Percentiles rank a stretch among this genome's conserved stretches.
Conservation (phyloP, 192 early-diverging fungal species). For the Coemansia sp. region DNA sequence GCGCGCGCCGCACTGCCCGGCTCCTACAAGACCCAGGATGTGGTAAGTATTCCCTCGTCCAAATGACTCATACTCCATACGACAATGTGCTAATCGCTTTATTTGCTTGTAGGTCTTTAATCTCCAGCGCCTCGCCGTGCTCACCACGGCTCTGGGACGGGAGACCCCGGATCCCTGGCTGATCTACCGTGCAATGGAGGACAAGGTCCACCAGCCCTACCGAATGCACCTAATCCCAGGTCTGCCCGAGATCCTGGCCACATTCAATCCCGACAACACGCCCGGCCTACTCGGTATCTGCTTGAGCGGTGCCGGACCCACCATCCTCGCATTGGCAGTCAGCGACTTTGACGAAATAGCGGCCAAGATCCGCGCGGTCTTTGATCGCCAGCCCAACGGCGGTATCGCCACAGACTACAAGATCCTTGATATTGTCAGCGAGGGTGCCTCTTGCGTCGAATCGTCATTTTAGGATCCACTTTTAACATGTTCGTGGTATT, state of each 20-base stretch:
- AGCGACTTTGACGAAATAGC: constrained; percentile 88
- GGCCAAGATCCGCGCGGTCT: constrained; percentile 31
- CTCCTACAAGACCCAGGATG: constrained; percentile 75
- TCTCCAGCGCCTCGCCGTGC: constrained; percentile 90
- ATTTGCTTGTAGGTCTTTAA: constrained; percentile 63
- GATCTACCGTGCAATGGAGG: constrained; percentile 92
- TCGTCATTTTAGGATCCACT: background rate
- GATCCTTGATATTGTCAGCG: constrained; percentile 50
- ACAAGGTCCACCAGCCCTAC: constrained; percentile 97
- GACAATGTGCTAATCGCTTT: background rate
- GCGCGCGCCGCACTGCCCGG: constrained; percentile 85
- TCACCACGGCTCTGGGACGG: constrained; percentile 77
- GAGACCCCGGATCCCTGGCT: constrained; percentile 72
- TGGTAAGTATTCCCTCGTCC: constrained; percentile 57
- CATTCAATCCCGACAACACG: constrained; percentile 68
- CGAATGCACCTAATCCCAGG: constrained; percentile 93
- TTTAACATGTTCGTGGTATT: background rate
- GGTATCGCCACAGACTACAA: constrained; percentile 42
- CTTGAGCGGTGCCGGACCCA: constrained; percentile 95
- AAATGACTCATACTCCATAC: background rate
- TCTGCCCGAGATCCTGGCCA: constrained; percentile 78
- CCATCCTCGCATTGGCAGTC: constrained; percentile 86
- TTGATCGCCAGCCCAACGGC: constrained; percentile 41
- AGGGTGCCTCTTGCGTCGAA: constrained; percentile 43
- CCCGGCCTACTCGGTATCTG: constrained; percentile 92